Evolutionary conservation across 179 eudicot species (phyloP), one percentile per base, ranked within the genome.

Genomic region (Patellifolia procumbens): DNA sequence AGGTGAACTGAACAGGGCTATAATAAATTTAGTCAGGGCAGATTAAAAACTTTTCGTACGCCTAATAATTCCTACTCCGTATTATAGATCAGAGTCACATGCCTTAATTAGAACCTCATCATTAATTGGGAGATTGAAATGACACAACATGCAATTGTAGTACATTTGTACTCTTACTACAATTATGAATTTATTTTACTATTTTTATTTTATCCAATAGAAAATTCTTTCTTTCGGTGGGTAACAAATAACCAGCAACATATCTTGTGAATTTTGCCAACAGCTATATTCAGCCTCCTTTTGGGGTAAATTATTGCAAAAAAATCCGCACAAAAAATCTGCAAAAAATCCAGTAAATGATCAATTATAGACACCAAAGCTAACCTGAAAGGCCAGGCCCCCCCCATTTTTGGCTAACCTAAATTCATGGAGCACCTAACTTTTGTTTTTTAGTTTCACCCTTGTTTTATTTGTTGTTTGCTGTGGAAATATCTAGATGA

Each of bases 21-120:
- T n/a, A n/a, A n/a, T n/a, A n/a, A n/a, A n/a, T n/a, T n/a, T n/a
- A n/a, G n/a, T n/a, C n/a, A n/a, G n/a, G n/a, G n/a, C n/a, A 15
- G 34, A 8, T n/a, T 15, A 70, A 15, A 46, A 29, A 22, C 9
- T n/a, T 28, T 29, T 60, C 17, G 12, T 8, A 1, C 8, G 73
- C 46, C 24, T 42, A 10, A 64, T 62, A 70, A 73, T 75, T 75
- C 63, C n/a, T n/a, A n/a, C n/a, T n/a, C n/a, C n/a, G n/a, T n/a
- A n/a, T 52, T 52, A 70, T 62, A 49, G 76, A 61, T 62, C 76
- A 80, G 75, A 75, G 79, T 80, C 76, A 75, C 83, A 80, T 75
- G 79, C 83, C 75, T 24, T 63, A 75, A 60, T 72, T 70, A 68
- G 76, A 75, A 7, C 26, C 43, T 75, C 59, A 64, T 70, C 68